Conservation (phyloP, 1,284 basidiomycete genomes). For the Irpex sp. region DNA sequence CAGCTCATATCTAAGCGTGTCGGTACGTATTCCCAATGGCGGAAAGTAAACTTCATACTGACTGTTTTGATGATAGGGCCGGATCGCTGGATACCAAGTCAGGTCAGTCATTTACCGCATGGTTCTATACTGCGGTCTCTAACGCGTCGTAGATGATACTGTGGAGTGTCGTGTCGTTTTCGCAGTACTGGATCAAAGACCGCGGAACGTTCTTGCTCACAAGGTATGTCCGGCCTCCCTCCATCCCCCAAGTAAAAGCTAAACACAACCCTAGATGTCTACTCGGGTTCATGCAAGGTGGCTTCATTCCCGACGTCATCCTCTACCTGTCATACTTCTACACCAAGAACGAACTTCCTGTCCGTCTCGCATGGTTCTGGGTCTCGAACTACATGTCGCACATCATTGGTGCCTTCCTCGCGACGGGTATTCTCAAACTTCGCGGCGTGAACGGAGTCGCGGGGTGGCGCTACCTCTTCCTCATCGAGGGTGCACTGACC, state of each 20-base stretch:
- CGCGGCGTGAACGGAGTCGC: slow-evolving; percentile 48
- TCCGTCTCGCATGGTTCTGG: slow-evolving; percentile 67
- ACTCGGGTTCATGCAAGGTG: slow-evolving; percentile 52
- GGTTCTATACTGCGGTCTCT: background rate
- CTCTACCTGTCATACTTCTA: slow-evolving; percentile 70
- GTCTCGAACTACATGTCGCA: slow-evolving; percentile 48
- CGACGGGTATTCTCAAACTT: slow-evolving; percentile 47
- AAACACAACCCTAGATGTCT: slow-evolving; percentile 15
- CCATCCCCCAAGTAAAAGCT: slow-evolving; percentile 5
- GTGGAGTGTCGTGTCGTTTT: slow-evolving; percentile 53
- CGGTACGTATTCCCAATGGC: slow-evolving; percentile 26
- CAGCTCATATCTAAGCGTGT: slow-evolving; percentile 67
- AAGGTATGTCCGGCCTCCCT: slow-evolving; percentile 30
- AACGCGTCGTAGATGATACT: slow-evolving; percentile 37
- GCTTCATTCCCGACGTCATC: slow-evolving; percentile 60
- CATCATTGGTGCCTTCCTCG: slow-evolving; percentile 57
- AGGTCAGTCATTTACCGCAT: slow-evolving; percentile 33
- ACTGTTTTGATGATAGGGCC: slow-evolving; percentile 24
- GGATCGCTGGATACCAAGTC: slow-evolving; percentile 67
- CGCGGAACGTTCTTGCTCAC: slow-evolving; percentile 45
- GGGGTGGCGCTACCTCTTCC: slow-evolving; percentile 55
- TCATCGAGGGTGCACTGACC: slow-evolving; percentile 52
- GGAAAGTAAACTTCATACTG: background rate
- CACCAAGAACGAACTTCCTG: slow-evolving; percentile 60
- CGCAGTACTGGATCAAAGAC: slow-evolving; percentile 60